Evolutionary conservation across 768 basidiomycete genomes (phyloP).

Genomic region (Boletus bicolor): DNA sequence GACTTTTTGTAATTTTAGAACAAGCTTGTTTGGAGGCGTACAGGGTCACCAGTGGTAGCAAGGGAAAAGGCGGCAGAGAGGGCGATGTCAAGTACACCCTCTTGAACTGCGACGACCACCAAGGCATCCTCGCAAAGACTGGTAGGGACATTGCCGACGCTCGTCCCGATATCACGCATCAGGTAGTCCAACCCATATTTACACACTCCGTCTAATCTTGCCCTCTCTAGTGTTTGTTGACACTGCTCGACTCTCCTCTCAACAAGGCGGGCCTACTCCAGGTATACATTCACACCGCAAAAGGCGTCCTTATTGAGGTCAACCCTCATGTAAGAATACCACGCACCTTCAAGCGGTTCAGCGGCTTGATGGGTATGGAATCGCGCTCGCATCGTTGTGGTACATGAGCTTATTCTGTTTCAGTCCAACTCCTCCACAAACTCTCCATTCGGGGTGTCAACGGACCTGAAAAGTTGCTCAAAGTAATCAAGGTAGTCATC

Average conservation of each 20-base stretch:
- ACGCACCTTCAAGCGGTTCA: constrained; percentile 97
- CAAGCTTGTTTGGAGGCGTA: constrained; percentile 97
- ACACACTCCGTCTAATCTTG: background rate
- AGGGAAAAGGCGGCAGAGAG: constrained; percentile 50
- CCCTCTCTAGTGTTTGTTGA: constrained; percentile 81
- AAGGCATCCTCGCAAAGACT: constrained; percentile 96
- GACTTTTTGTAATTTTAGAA: constrained; percentile 87
- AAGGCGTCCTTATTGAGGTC: constrained; percentile 95
- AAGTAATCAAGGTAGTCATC: constrained; percentile 83
- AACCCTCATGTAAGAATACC: constrained; percentile 98
- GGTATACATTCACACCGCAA: constrained; percentile 97
- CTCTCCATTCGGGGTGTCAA: constrained; percentile 94
- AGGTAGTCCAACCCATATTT: constrained; percentile 50
- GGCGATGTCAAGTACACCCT: constrained; percentile 93
- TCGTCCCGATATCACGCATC: constrained; percentile 98
- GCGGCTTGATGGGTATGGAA: constrained; percentile 89
- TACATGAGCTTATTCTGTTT: constrained; percentile 1
- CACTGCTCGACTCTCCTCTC: constrained; percentile 92
- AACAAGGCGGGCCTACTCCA: constrained; percentile 97
- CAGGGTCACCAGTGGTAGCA: constrained; percentile 62
- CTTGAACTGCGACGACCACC: constrained; percentile 98
- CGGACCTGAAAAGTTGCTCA: constrained; percentile 93
- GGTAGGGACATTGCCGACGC: constrained; percentile 98
- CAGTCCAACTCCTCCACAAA: constrained; percentile 96
- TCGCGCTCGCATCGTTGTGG: background rate